Percentiles rank a stretch among this genome's conserved stretches.
Evolutionary conservation across 441 rosid genomes (phyloP).

Genomic region (Pelargonium fulgidum): DNA sequence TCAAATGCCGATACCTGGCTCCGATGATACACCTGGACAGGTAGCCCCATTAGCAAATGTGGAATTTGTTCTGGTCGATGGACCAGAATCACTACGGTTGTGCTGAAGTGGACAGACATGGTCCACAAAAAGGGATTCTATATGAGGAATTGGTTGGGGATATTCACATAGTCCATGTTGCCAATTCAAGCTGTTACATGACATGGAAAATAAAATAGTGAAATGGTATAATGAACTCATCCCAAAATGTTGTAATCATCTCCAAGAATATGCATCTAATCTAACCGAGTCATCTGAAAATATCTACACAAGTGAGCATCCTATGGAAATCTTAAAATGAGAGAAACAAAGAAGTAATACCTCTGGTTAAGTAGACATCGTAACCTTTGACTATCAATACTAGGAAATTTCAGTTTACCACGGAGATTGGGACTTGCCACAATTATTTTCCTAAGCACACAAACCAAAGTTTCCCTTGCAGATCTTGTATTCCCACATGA

Average conservation of each 20-base stretch:
- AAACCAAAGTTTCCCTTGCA: slow-evolving; percentile 71
- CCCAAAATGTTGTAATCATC: not conserved
- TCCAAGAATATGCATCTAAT: not conserved
- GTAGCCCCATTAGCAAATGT: slow-evolving; percentile 52
- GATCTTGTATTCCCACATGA: slow-evolving; percentile 69
- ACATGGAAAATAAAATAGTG: slow-evolving; percentile 4
- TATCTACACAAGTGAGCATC: slow-evolving; percentile 1
- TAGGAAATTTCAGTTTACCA: slow-evolving; percentile 73
- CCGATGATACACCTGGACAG: slow-evolving; percentile 25
- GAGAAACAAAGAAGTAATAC: slow-evolving; percentile 27
- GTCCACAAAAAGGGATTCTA: slow-evolving; percentile 73
- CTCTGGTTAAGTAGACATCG: slow-evolving; percentile 74
- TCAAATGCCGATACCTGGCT: not conserved
- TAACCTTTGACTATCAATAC: slow-evolving; percentile 60
- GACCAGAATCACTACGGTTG: slow-evolving; percentile 60
- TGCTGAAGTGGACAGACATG: slow-evolving; percentile 46
- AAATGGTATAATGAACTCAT: not conserved
- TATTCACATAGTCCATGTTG: slow-evolving; percentile 75
- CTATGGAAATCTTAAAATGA: slow-evolving; percentile 10
- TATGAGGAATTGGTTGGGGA: slow-evolving; percentile 73
- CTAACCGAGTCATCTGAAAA: not conserved
- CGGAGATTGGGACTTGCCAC: slow-evolving; percentile 81
- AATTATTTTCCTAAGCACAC: slow-evolving; percentile 60
- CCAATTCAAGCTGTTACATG: slow-evolving; percentile 64
- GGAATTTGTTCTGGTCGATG: slow-evolving; percentile 63